Base-by-base conservation (phyloP, 495 filamentous ascomycete genomes). In the Diplogelasinospora grovesii region DNA sequence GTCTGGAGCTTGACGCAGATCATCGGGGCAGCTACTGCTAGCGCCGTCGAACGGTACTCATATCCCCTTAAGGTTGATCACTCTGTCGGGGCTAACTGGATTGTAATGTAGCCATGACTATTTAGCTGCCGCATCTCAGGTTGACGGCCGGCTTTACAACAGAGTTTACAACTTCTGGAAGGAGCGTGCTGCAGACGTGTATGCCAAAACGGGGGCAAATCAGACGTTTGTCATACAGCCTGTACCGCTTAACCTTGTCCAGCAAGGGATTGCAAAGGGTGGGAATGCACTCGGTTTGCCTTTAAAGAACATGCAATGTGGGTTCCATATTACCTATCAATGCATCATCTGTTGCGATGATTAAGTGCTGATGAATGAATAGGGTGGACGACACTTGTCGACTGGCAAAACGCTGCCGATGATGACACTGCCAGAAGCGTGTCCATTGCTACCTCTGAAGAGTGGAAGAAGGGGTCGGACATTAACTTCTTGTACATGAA, bases 41-140 rank as follows among this genome's bases (percentile, higher is more conserved):
- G n/a, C n/a, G n/a, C n/a, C n/a, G n/a, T n/a, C n/a, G n/a, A n/a
- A n/a, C n/a, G n/a, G n/a, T n/a, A n/a, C n/a, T n/a, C n/a, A n/a
- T n/a, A n/a, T n/a, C n/a, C n/a, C n/a, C n/a, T n/a, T n/a, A n/a
- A n/a, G n/a, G n/a, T n/a, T n/a, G n/a, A n/a, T n/a, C n/a, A n/a
- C n/a, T n/a, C n/a, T n/a, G n/a, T n/a, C n/a, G n/a, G n/a, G n/a
- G n/a, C n/a, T n/a, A n/a, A n/a, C n/a, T n/a, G n/a, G n/a, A n/a
- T n/a, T n/a, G n/a, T n/a, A n/a, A n/a, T n/a, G 14, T 20, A 53
- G 55, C n/a, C 56, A 57, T 22, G 56, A 61, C 34, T 59, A 59
- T 22, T 35, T 50, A 21, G 52, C 26, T 3, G 46, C 26, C 7
- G 55, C 48, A 22, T 32, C 36, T 0, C 39, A 41, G 8, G 28